phyloP scores from a whole-genome alignment of 2,329 filamentous ascomycete genomes.

The Venturia effusa region DNA sequence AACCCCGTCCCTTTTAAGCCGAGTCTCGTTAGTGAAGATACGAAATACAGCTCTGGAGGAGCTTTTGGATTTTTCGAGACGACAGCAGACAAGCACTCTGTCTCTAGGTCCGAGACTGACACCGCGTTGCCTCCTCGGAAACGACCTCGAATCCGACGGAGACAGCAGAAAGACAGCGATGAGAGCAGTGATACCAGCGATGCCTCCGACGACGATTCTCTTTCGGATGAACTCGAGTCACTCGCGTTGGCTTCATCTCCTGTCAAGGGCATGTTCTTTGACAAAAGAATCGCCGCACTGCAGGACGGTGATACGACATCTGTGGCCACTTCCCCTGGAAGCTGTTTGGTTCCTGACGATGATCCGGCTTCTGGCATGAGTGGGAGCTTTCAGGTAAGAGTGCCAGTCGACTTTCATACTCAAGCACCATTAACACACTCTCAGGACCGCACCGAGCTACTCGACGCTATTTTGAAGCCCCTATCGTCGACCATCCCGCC shows the following conservation, averaged over 20 bases:
- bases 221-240: not conserved
- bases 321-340: not conserved
- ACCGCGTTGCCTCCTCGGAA: not conserved
- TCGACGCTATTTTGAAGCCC: not conserved
- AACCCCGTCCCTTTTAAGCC: slow-evolving; percentile 41
- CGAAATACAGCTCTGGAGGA: slow-evolving; percentile 41
- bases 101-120: not conserved
- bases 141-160: not conserved
- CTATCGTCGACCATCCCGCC: not conserved
- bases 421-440: not conserved
- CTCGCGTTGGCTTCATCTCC: not conserved
- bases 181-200: not conserved
- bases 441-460: slow-evolving; percentile 3
- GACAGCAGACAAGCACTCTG: not conserved
- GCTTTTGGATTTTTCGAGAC: slow-evolving; percentile 4
- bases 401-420: not conserved
- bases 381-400: not conserved
- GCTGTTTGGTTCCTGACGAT: not conserved
- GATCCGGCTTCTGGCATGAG: not conserved
- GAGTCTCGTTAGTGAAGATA: slow-evolving; percentile 36
- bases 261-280: not conserved
- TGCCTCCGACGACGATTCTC: not conserved
- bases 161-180: slow-evolving; percentile 5
- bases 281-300: not conserved
- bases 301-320: slow-evolving; percentile 2